Conservation (phyloP, 2,329 filamentous ascomycete genomes). For the Cercospora nicotianae region DNA sequence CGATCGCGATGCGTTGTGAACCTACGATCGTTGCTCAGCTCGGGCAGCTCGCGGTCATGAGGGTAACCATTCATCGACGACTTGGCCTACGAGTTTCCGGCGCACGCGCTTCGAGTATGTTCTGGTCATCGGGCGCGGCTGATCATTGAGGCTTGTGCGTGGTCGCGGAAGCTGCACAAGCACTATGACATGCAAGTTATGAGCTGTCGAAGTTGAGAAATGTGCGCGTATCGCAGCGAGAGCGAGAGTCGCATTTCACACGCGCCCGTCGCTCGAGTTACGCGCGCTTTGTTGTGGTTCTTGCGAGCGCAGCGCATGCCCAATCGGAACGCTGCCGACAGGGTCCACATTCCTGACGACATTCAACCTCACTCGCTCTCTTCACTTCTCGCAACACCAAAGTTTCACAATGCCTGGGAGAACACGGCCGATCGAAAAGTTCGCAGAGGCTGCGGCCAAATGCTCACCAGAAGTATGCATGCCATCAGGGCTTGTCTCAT, state of each 20-base stretch:
- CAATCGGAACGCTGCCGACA: not conserved
- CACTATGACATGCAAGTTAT: constrained; percentile 21
- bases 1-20: not conserved
- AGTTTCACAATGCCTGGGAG: constrained; percentile 44
- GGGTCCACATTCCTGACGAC: constrained; percentile 10
- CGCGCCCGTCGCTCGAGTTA: constrained; percentile 2
- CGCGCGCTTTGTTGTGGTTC: constrained; percentile 18
- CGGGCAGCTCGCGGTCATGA: constrained; percentile 40
- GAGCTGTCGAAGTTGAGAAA: constrained; percentile 6
- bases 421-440: constrained; percentile 66
- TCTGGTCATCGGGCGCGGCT: constrained; percentile 37
- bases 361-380: not conserved
- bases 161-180: not conserved
- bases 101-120: constrained; percentile 40
- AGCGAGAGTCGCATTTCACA: not conserved
- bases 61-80: constrained; percentile 37
- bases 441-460: constrained; percentile 64
- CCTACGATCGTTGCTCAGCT: constrained; percentile 46
- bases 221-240: not conserved
- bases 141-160: constrained; percentile 16
- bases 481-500: not conserved
- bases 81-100: constrained; percentile 31
- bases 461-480: constrained; percentile 63
- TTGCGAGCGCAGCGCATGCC: not conserved
- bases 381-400: constrained; percentile 1